These are phyloP conservation scores for Nakaseomyces kungkrabaensis DNA, from an alignment of 1,139 yeast species.

Conservation along the genomic window DNA sequence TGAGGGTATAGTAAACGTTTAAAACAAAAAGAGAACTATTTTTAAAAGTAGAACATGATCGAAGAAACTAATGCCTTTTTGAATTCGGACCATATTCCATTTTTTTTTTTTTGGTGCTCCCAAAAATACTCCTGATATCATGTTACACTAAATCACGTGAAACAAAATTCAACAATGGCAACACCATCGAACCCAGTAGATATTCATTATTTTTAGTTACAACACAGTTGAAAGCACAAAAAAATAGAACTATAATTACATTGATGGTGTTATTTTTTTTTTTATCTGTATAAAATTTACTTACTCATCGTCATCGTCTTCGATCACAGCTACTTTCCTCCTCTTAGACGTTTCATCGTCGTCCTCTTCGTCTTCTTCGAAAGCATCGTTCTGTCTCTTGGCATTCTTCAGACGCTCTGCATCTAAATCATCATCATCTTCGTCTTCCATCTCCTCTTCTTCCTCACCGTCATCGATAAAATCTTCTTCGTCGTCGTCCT, in stretches of 20 bases:
- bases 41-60: no score
- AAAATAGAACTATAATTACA: not conserved
- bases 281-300: not conserved
- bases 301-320: conserved; percentile 51
- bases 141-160: no score
- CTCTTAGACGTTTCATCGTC: conserved; percentile 25
- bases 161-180: no score
- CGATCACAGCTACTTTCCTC: conserved; percentile 46
- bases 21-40: no score
- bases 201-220: no score
- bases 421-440: conserved; percentile 45
- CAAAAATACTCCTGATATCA: no score
- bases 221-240: not conserved
- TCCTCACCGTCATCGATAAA: conserved; percentile 40
- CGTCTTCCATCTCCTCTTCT: conserved; percentile 28
- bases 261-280: no score
- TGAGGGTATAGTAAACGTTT: no score
- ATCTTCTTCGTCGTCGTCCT: conserved; percentile 42
- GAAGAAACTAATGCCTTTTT: no score
- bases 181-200: no score
- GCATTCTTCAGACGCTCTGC: conserved; percentile 55
- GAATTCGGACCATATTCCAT: no score
- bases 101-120: no score
- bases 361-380: conserved; percentile 23
- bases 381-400: conserved; percentile 44